A percentile compares a stretch with the other conserved stretches of the same genome.
Conservation (phyloP, 768 basidiomycete genomes). For the Mycena belliarum region DNA sequence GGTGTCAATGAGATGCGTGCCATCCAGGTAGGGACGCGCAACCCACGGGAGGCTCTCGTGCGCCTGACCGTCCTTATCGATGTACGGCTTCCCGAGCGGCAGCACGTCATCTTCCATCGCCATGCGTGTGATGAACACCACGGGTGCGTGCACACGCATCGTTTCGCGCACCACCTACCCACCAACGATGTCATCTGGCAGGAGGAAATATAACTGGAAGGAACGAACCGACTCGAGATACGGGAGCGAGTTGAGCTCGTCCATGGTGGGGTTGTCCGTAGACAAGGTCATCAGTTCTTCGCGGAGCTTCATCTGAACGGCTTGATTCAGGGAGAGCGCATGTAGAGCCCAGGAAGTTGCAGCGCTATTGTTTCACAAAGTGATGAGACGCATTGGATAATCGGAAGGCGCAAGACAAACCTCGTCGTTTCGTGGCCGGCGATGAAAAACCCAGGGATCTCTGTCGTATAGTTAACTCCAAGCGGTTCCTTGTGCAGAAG, state of each 20-base stretch:
- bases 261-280: slow-evolving; percentile 37
- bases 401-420: neutral
- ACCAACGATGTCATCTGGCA: neutral
- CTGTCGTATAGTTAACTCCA: neutral
- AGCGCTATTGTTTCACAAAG: neutral
- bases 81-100: neutral
- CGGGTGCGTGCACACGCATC: neutral
- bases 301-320: slow-evolving; percentile 43
- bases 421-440: slow-evolving; percentile 30
- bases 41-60: neutral
- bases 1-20: too few relatives aligned
- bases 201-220: neutral
- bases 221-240: neutral
- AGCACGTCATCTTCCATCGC: neutral
- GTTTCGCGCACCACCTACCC: neutral
- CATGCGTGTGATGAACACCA: neutral
- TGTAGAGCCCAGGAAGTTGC: slow-evolving; percentile 43
- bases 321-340: slow-evolving; percentile 36
- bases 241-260: too few relatives aligned
- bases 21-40: neutral
- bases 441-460: slow-evolving; percentile 40
- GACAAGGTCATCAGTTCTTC: slow-evolving; percentile 39
- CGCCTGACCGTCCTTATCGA: neutral
- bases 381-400: too few relatives aligned
- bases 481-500: neutral